phyloP scores from a whole-genome alignment of 2,329 filamentous ascomycete species.

The Biscogniauxia marginata region DNA sequence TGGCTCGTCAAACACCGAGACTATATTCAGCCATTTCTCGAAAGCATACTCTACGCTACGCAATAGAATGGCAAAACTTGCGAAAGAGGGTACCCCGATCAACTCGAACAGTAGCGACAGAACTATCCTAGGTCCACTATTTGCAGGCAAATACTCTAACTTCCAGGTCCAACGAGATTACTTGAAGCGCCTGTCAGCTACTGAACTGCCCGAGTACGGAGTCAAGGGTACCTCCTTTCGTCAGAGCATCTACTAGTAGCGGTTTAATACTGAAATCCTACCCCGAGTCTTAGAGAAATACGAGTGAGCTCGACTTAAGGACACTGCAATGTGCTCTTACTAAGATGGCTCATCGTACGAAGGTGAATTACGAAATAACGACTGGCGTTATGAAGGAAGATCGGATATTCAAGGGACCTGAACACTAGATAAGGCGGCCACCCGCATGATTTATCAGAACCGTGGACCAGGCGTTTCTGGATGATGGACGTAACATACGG shows the following conservation, averaged over 20 bases:
- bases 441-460: conserved; percentile 6
- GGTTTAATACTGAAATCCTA: background rate
- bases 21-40: conserved; percentile 69
- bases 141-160: conserved; percentile 75
- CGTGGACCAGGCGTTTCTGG: conserved; percentile 14
- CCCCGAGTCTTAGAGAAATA: background rate
- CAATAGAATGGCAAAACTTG: conserved; percentile 55
- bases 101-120: conserved; percentile 25
- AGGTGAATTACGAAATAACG: conserved; percentile 3
- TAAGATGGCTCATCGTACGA: background rate
- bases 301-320: background rate
- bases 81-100: conserved; percentile 29
- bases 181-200: conserved; percentile 52
- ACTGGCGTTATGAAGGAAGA: conserved; percentile 3
- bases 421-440: conserved; percentile 6
- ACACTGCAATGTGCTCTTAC: background rate
- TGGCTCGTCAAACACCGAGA: conserved; percentile 68
- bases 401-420: conserved; percentile 8
- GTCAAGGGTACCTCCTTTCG: background rate
- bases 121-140: conserved; percentile 69
- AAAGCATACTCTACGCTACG: conserved; percentile 59
- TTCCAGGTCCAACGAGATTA: conserved; percentile 69
- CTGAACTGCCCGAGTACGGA: conserved; percentile 23
- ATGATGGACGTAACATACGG: conserved; percentile 1
- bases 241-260: conserved; percentile 1